phyloP scores from a whole-genome alignment of 2,329 filamentous ascomycete species.

The Fusarium sp. region DNA sequence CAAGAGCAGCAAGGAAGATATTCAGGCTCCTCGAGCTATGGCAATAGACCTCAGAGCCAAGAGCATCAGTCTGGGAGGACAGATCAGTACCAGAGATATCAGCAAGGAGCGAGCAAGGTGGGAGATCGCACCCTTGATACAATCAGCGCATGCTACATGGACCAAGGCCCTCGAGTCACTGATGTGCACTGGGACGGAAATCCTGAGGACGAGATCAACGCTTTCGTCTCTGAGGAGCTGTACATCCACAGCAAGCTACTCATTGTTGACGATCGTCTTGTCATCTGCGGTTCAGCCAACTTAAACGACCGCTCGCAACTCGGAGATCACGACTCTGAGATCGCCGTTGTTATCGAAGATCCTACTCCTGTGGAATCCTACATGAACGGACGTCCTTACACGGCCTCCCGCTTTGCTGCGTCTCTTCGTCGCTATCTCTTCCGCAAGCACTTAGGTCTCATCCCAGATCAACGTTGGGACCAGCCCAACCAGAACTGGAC shows the following conservation, averaged over 20 bases:
- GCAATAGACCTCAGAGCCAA: conserved; percentile 10
- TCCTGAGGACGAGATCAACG: conserved; percentile 68
- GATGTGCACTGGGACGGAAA: conserved; percentile 67
- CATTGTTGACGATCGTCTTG: conserved; percentile 84
- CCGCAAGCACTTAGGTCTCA: conserved; percentile 89
- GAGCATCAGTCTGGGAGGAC: conserved; percentile 42
- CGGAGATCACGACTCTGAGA: conserved; percentile 87
- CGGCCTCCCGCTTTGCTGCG: conserved; percentile 80
- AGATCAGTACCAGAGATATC: conserved; percentile 76
- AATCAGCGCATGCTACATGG: conserved; percentile 87
- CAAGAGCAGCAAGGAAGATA: conserved; percentile 14
- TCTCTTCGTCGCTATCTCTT: conserved; percentile 88
- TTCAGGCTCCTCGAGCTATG: conserved; percentile 13
- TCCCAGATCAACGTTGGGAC: conserved; percentile 80
- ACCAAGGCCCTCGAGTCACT: conserved; percentile 77
- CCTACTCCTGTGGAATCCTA: conserved; percentile 74
- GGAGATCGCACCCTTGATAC: conserved; percentile 76
- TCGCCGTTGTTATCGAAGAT: conserved; percentile 91
- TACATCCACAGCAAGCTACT: conserved; percentile 77
- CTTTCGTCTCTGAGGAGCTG: conserved; percentile 73
- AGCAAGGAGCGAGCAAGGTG: conserved; percentile 72
- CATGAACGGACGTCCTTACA: conserved; percentile 81
- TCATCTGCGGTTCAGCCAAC: conserved; percentile 81
- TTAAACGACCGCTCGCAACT: conserved; percentile 79
- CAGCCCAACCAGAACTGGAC: conserved; percentile 79